Evolutionary conservation across 768 basidiomycete species (phyloP).

Genomic region (Suillus luteus): DNA sequence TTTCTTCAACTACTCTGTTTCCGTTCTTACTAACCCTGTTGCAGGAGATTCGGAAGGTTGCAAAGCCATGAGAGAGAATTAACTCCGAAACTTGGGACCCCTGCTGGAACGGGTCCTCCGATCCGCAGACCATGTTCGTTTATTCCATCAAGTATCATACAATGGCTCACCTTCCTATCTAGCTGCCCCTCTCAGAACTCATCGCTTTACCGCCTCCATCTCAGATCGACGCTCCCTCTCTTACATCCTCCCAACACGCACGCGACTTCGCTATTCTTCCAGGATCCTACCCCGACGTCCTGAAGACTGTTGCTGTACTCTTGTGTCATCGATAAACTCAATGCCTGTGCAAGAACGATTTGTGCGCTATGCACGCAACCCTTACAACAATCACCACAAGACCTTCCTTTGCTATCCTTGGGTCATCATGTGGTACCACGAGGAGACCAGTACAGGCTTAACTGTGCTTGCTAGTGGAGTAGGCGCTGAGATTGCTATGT

Average conservation of each 20-base stretch:
- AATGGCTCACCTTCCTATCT: conserved; percentile 9
- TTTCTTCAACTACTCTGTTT: conserved; percentile 32
- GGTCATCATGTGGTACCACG: conserved; percentile 83
- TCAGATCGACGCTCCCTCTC: conserved; percentile 67
- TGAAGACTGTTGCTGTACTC: conserved; percentile 51
- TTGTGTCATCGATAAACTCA: background rate
- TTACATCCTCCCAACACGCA: conserved; percentile 69
- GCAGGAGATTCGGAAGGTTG: conserved; percentile 52
- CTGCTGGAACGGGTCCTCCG: conserved; percentile 38
- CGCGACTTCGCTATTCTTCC: conserved; percentile 87
- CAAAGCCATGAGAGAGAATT: conserved; percentile 62
- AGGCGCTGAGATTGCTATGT: conserved; percentile 82
- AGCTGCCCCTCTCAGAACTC: conserved; percentile 77
- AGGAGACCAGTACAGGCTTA: conserved; percentile 53
- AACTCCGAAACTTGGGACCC: conserved; percentile 53
- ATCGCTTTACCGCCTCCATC: conserved; percentile 70
- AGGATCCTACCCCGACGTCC: conserved; percentile 89
- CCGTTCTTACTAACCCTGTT: conserved; percentile 16
- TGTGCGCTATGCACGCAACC: conserved; percentile 71
- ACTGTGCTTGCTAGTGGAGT: conserved; percentile 44
- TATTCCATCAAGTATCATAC: background rate
- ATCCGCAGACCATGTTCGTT: conserved; percentile 46
- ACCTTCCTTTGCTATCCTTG: conserved; percentile 73
- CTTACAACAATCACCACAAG: conserved; percentile 57
- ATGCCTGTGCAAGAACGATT: conserved; percentile 44